Evolutionary conservation across 139 green algal genomes (phyloP).

Genomic region (Chlorella ohadii): DNA sequence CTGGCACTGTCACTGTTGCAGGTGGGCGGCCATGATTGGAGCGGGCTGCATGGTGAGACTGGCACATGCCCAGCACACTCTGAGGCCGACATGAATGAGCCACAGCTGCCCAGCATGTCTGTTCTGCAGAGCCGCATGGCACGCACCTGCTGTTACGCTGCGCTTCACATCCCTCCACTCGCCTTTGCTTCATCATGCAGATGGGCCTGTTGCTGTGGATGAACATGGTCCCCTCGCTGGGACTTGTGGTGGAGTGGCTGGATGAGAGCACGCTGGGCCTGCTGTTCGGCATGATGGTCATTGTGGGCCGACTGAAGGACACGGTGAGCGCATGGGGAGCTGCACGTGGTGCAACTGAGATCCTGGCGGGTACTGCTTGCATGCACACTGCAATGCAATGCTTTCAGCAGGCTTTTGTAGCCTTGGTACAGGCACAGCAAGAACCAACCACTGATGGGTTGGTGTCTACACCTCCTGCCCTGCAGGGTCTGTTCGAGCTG

Average conservation of each 20-base stretch:
- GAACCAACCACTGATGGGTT: no score
- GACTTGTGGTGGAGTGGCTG: conserved; percentile 52
- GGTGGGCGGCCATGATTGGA: conserved; percentile 52
- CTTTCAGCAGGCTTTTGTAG: no score
- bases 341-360: no score
- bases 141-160: no score
- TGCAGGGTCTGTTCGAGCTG: conserved; percentile 56
- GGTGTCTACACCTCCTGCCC: background rate
- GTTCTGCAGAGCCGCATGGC: background rate
- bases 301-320: conserved; percentile 58
- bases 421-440: no score
- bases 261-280: conserved; percentile 63
- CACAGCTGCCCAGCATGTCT: no score
- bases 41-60: conserved; percentile 44
- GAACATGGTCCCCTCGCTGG: conserved; percentile 46
- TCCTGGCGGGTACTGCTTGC: no score
- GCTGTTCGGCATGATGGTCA: conserved; percentile 74
- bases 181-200: no score
- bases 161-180: no score
- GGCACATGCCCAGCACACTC: no score
- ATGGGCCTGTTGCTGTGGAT: conserved; percentile 53
- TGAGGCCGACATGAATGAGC: background rate
- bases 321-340: background rate
- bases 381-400: no score
- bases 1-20: no score